Evolutionary conservation across 192 early-diverging fungal species (phyloP), one percentile per base, ranked within the genome.

Genomic region (Backusella parvicylindrica): DNA sequence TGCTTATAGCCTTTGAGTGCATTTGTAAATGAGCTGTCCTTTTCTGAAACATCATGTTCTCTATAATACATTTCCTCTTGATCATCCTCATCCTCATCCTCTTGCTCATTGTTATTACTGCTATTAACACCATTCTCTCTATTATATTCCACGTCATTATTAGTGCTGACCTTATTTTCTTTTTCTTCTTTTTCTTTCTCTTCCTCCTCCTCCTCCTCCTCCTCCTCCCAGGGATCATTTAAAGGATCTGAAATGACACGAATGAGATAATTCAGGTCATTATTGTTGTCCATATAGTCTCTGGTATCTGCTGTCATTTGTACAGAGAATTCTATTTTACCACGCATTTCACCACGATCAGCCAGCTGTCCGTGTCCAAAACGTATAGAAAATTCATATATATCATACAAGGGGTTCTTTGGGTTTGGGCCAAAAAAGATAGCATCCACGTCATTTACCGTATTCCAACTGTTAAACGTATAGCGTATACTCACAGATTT

Each of bases 231-330:
- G 13, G 68, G 68, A 12, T 21, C 26, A 41, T 73, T 63, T 43
- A 41, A 32, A 5, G 72, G 35, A 40, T 73, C 72, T 15, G 63
- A 32, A 40, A 73, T 18, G 15, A 73, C 38, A 33, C 38, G 49
- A 66, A 93, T 83, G 74, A 88, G 83, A 83, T 95, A 95, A 84
- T 98, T 96, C 67, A 80, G 74, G 49, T 92, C 93, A 53, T 80
- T 75, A 87, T 98, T 98, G 82, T 95, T 98, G 86, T 98, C 96
- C 94, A 95, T 95, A 82, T 90, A 87, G 78, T 93, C 92, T 13
- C 66, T 60, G 2, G 88, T 90, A 12, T 82, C 84, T 28, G 95
- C 95, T 28, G 78, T 83, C 81, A 93, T 95, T 7, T 87, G 84
- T 33, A 88, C 84, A 37, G 88, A 88, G 87, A 77, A 92, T 80